Evolutionary conservation across 805 yeast genomes (phyloP), one percentile per base, ranked within the genome.

Genomic region (Kodamaea nitidulidarum): DNA sequence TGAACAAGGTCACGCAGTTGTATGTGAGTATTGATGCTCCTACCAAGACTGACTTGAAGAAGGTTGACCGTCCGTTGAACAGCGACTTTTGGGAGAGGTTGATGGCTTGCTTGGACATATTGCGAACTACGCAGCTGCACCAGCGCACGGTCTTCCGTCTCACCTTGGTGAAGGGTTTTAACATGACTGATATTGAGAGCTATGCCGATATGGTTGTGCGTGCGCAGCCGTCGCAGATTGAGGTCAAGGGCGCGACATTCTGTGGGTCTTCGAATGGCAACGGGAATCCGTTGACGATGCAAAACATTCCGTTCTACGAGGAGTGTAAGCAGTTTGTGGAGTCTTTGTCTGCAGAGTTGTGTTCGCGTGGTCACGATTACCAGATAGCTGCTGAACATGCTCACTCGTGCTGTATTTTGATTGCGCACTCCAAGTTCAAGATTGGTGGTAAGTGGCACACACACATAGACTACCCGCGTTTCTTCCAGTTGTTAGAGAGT

Each of bases 331-430:
- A 60, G 6, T 88, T 88, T 59, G 96, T 88, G 4, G 70, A 69
- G 35, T 70, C 67, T 7, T 73, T 88, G 46, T 75, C 77, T 32
- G 64, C 65, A 9, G 88, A 81, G 50, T 70, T 88, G 42, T 68
- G 76, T 38, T 60, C 68, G 9, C 74, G 95, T 50, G 88, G 88
- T 1, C 67, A 83, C 21, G 72, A 71, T 18, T 88, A 90, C 54
- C 95, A 80, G 34, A 69, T 88, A 42, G 96, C 96, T 8, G 95
- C 96, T 0, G 96, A 90, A 60, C 97, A 88, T 59, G 95, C 96
- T 0, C 97, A 88, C 58, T 84, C 95, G 2, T 90, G 96, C 63
- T 90, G 96, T 66, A 83, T 90, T 14, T 68, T 88, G 48, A 77
- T 90, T 50, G 96, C 95, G 0, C 83, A 82, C 47, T 70, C 68